phyloP scores from a whole-genome alignment of 129 eudicot species.

The Solidago caesia region DNA sequence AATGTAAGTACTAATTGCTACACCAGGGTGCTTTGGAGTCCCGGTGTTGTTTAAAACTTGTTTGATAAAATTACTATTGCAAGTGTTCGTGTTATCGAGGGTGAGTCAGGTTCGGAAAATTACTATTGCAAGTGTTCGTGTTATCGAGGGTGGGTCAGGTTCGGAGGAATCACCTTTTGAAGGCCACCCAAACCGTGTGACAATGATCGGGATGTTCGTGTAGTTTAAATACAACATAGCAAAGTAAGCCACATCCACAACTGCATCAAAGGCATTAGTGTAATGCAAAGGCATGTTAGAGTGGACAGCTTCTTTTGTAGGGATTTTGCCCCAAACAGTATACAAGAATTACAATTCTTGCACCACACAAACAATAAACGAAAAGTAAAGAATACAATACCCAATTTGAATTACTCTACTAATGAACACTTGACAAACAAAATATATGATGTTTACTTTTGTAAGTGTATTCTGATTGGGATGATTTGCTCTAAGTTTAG shows the following conservation, averaged over 20 bases:
- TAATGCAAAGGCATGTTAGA: slow-evolving; percentile 36
- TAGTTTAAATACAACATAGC: slow-evolving; percentile 37
- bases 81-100: too few relatives aligned
- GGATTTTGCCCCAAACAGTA: too few relatives aligned
- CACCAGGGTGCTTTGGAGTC: slow-evolving; percentile 81
- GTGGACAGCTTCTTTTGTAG: slow-evolving; percentile 2
- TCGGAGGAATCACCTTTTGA: slow-evolving; percentile 32
- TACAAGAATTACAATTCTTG: too few relatives aligned
- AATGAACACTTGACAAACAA: too few relatives aligned
- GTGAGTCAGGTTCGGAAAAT: too few relatives aligned
- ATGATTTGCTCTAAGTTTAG: too few relatives aligned
- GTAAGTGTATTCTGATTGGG: too few relatives aligned
- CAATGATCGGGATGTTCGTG: slow-evolving; percentile 38
- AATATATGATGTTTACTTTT: too few relatives aligned
- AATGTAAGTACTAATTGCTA: slow-evolving; percentile 61
- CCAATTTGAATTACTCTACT: too few relatives aligned
- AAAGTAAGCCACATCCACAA: slow-evolving; percentile 37
- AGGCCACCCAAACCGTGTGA: slow-evolving; percentile 46
- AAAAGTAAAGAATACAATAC: too few relatives aligned
- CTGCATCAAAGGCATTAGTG: slow-evolving; percentile 37
- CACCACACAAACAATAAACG: too few relatives aligned
- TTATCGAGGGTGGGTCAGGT: slow-evolving; percentile 32
- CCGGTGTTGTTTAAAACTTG: slow-evolving; percentile 77
- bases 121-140: slow-evolving; percentile 19
- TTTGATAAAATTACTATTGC: slow-evolving; percentile 32